Conservation (phyloP, 345 rosid species). For the Citrus reticulata region DNA sequence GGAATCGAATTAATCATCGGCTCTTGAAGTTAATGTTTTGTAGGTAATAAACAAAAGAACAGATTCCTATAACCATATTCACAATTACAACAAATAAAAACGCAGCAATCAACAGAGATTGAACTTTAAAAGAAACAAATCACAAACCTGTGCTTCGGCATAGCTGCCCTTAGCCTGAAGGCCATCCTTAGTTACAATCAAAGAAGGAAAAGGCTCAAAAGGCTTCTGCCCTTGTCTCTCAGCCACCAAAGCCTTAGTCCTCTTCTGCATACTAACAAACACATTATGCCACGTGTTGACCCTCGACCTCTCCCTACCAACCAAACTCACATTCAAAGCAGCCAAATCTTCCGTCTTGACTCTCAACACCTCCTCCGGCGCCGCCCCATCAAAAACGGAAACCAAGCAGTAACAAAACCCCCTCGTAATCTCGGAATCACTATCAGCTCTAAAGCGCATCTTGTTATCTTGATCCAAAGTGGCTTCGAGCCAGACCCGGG, state of each 20-base stretch:
- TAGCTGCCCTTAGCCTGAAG: conserved; percentile 80
- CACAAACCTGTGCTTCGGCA: conserved; percentile 83
- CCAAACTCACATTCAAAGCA: conserved; percentile 59
- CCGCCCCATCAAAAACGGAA: conserved; percentile 57
- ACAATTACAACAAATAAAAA: background rate
- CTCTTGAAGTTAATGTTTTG: background rate
- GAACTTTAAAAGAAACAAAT: background rate
- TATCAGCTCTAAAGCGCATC: conserved; percentile 76
- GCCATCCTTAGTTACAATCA: conserved; percentile 55
- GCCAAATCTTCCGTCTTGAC: conserved; percentile 70
- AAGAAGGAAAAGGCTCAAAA: conserved; percentile 79
- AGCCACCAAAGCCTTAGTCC: conserved; percentile 59
- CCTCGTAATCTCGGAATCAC: conserved; percentile 79
- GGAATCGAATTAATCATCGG: background rate
- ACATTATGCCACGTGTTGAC: conserved; percentile 96
- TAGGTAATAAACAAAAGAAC: background rate
- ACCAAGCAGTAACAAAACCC: conserved; percentile 82
- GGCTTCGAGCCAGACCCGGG: conserved; percentile 85
- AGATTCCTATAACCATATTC: background rate
- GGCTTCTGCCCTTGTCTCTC: conserved; percentile 55
- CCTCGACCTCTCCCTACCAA: conserved; percentile 65
- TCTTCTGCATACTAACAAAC: conserved; percentile 85
- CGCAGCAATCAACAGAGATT: background rate
- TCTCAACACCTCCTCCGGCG: conserved; percentile 72
- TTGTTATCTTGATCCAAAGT: conserved; percentile 53